phyloP scores from a whole-genome alignment of 2,329 filamentous ascomycete genomes.

The Stagonosporopsis tanaceti region DNA sequence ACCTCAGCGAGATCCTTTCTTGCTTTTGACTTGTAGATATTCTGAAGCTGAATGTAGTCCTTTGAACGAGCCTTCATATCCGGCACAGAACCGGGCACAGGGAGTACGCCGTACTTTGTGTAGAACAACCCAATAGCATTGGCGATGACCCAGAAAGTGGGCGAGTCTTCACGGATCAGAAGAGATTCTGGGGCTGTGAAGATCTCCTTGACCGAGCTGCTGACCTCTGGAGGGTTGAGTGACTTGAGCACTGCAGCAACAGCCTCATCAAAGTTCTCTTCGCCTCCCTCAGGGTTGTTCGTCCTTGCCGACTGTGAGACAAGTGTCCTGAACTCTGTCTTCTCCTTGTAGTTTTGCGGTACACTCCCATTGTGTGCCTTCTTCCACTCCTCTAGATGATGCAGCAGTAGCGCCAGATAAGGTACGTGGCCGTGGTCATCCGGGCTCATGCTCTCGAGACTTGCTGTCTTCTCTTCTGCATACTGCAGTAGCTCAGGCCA shows the following conservation, averaged over 20 bases:
- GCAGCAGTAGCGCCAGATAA: constrained; percentile 81
- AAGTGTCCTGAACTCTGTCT: constrained; percentile 78
- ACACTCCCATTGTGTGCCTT: constrained; percentile 69
- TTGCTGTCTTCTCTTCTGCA: constrained; percentile 69
- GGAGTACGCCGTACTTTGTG: constrained; percentile 74
- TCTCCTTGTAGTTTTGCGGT: constrained; percentile 82
- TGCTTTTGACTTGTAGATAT: constrained; percentile 90
- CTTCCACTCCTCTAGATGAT: constrained; percentile 86
- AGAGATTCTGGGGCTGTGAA: constrained; percentile 73
- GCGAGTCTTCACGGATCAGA: constrained; percentile 56
- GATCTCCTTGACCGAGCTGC: constrained; percentile 75
- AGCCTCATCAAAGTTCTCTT: constrained; percentile 98
- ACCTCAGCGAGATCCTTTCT: constrained; percentile 80
- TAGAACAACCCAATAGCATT: constrained; percentile 82
- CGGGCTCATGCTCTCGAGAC: constrained; percentile 74
- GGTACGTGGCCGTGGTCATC: constrained; percentile 93
- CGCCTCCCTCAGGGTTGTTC: constrained; percentile 81
- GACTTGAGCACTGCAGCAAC: constrained; percentile 86
- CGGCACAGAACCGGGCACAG: constrained; percentile 84
- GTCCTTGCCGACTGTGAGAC: constrained; percentile 73
- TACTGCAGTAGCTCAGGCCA: constrained; percentile 84
- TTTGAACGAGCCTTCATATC: constrained; percentile 97
- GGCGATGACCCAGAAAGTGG: constrained; percentile 89
- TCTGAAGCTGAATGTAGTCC: constrained; percentile 90
- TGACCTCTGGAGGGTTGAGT: constrained; percentile 73